These are phyloP conservation scores for Mangifera indica DNA, from an alignment of 345 rosid genomes.

Conservation along the genomic window DNA sequence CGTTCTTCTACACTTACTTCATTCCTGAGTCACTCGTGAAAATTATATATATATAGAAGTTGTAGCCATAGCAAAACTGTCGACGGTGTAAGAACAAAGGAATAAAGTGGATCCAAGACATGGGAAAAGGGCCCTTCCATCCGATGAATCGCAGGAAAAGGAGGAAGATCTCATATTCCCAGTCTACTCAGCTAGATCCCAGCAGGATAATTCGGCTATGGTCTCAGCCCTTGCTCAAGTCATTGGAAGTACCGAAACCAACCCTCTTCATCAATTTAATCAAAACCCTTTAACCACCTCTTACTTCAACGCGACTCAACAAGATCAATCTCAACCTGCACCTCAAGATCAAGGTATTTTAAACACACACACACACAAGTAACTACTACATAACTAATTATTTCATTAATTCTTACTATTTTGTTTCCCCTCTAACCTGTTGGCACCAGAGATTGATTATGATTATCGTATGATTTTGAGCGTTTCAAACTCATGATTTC, in stretches of 20 bases:
- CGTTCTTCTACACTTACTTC: too few species aligned
- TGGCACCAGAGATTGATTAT: too few species aligned
- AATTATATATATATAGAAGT: too few species aligned
- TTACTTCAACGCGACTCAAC: constrained; percentile 15
- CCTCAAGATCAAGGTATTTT: constrained; percentile 37
- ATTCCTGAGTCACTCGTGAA: too few species aligned
- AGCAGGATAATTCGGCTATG: constrained; percentile 64
- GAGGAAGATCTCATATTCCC: constrained; percentile 51
- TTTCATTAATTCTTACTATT: neutral
- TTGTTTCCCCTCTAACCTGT: neutral
- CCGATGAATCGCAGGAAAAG: constrained; percentile 45
- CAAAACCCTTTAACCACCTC: constrained; percentile 13
- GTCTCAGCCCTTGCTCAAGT: constrained; percentile 74
- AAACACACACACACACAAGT: too few species aligned
- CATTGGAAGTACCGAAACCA: constrained; percentile 41
- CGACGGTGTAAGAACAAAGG: neutral
- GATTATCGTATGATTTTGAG: too few species aligned
- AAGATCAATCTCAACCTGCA: constrained; percentile 21
- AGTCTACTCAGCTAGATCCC: constrained; percentile 60
- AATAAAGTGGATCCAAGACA: constrained; percentile 43
- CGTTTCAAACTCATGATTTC: too few species aligned
- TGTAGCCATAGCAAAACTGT: too few species aligned
- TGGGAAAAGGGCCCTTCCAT: constrained; percentile 54
- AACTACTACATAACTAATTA: neutral
- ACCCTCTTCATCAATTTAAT: constrained; percentile 30